A percentile compares a stretch with the other conserved stretches of the same genome.
Evolutionary conservation across 2,329 filamentous ascomycete species (phyloP).

Genomic region (Aspergillus brasiliensis): DNA sequence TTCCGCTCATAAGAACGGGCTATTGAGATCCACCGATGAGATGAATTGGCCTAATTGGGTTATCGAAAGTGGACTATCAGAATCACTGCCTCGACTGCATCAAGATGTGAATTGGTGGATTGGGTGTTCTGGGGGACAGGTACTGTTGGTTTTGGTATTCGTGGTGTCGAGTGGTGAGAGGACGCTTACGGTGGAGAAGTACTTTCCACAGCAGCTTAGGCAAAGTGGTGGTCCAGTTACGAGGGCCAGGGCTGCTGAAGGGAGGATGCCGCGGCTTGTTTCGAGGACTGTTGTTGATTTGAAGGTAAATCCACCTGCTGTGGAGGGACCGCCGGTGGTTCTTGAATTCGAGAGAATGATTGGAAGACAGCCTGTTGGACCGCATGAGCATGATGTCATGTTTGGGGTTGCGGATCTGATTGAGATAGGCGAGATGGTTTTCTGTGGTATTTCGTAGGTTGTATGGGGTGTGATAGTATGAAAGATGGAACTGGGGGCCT

Average conservation of each 20-base stretch:
- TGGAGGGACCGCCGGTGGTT: not conserved
- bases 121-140: not conserved
- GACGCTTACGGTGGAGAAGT: not conserved
- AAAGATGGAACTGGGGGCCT: too few species aligned
- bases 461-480: too few species aligned
- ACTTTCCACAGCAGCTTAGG: not conserved
- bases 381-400: not conserved
- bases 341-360: not conserved
- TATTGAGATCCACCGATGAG: not conserved
- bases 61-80: not conserved
- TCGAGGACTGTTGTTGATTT: not conserved
- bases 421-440: not conserved
- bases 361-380: not conserved
- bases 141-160: not conserved
- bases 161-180: not conserved
- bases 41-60: not conserved
- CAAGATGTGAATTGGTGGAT: conserved; percentile 5
- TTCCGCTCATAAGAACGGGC: not conserved
- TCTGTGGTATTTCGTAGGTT: too few species aligned
- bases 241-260: too few species aligned
- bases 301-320: not conserved
- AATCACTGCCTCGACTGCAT: not conserved
- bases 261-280: not conserved
- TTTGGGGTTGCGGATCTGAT: not conserved
- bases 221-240: not conserved